Conservation (phyloP, 2,329 filamentous ascomycete species). For the Tolypocladium nubicola region DNA sequence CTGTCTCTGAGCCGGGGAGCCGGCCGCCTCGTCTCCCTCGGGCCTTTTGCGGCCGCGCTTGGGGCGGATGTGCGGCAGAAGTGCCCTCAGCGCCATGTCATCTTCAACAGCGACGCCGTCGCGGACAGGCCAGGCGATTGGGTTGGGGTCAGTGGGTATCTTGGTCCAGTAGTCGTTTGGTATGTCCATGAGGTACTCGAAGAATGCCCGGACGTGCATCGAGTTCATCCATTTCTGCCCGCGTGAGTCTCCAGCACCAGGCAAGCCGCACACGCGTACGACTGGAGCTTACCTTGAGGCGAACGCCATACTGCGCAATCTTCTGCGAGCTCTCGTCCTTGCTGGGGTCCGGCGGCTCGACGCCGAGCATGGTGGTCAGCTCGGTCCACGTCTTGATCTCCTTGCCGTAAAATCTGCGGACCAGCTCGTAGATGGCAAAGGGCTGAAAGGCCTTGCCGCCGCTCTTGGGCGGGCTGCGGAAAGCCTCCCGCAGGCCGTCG, state of each 20-base stretch:
- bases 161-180: conserved; percentile 71
- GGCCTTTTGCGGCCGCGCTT: conserved; percentile 53
- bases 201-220: conserved; percentile 91
- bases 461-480: conserved; percentile 72
- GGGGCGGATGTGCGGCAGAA: conserved; percentile 65
- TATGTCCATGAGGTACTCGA: conserved; percentile 76
- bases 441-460: conserved; percentile 80
- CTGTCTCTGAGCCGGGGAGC: conserved; percentile 46
- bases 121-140: conserved; percentile 53
- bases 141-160: conserved; percentile 54
- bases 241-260: neutral
- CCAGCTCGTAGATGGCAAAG: conserved; percentile 66
- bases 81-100: conserved; percentile 74
- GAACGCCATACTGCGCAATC: conserved; percentile 87
- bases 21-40: conserved; percentile 45
- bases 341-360: conserved; percentile 69
- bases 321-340: conserved; percentile 89
- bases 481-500: conserved; percentile 59
- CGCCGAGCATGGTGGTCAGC: conserved; percentile 75
- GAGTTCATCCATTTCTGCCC: conserved; percentile 86
- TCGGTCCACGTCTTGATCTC: conserved; percentile 93
- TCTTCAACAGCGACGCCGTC: conserved; percentile 81
- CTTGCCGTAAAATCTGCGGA: conserved; percentile 65
- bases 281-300: conserved; percentile 59
- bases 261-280: neutral